phyloP scores from a whole-genome alignment of 2,329 filamentous ascomycete species.

The Metarhizium album region DNA sequence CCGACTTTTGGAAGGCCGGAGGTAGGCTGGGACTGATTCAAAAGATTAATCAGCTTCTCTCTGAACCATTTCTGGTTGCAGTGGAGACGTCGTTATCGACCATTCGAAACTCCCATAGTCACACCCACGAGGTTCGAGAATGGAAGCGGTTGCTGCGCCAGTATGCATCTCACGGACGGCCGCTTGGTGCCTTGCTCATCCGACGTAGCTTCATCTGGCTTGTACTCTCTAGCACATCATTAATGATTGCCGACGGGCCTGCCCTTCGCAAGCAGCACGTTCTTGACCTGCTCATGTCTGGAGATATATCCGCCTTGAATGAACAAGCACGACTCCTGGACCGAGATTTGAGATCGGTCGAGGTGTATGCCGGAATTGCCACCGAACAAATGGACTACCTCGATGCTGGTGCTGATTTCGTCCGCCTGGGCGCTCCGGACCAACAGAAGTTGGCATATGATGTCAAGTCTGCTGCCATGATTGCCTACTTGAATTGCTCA shows the following conservation, averaged over 20 bases:
- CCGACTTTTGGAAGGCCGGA: conserved; percentile 68
- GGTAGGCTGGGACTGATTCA: conserved; percentile 66
- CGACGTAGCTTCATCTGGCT: conserved; percentile 84
- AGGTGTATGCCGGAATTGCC: conserved; percentile 60
- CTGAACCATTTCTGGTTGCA: conserved; percentile 73
- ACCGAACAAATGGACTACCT: conserved; percentile 76
- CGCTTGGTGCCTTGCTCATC: conserved; percentile 82
- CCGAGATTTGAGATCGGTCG: conserved; percentile 44
- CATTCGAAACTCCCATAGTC: conserved; percentile 65
- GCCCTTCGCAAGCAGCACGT: conserved; percentile 51
- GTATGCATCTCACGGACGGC: conserved; percentile 68
- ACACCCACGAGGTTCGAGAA: conserved; percentile 58
- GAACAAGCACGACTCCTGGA: conserved; percentile 27
- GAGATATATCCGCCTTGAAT: conserved; percentile 34
- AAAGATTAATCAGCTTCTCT: conserved; percentile 61
- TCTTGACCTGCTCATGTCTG: conserved; percentile 61
- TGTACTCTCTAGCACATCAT: conserved; percentile 65
- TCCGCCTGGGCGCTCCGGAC: conserved; percentile 66
- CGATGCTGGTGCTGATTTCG: conserved; percentile 82
- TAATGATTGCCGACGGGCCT: conserved; percentile 56
- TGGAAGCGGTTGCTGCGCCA: conserved; percentile 83
- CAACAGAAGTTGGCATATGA: conserved; percentile 80
- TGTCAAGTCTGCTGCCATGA: conserved; percentile 72
- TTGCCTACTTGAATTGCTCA: conserved; percentile 77
- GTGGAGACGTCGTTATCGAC: conserved; percentile 86